Base-by-base conservation (phyloP, 2,329 filamentous ascomycete genomes). In the Cercospora zeina region DNA sequence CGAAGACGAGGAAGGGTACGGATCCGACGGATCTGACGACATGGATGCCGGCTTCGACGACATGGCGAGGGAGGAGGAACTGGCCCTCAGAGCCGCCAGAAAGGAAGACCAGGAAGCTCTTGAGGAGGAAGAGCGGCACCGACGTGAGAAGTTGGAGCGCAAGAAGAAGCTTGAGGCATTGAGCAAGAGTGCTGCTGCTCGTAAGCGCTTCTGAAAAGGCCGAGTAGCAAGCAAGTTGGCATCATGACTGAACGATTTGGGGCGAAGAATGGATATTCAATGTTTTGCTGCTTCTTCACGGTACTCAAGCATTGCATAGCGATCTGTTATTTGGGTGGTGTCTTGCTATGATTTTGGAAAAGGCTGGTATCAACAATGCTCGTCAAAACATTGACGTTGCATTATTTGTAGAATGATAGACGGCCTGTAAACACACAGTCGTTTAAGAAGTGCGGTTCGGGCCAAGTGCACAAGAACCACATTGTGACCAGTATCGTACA, bases 11-110 rank as follows among this genome's bases (percentile, higher is more conserved):
- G 89, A 88, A 5, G 89, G 91, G 69, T 92, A 92, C 88, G 89
- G 92, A 74, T 90, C 88, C 1, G 89, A 88, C 34, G 74, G 88
- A 37, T 67, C 65, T 8, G 65, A 65, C 16, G 87, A 87, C 62
- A 89, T 92, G 57, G 88, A 91, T 64, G 78, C 87, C 3, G 89
- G 89, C 24, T 75, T 89, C 47, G 87, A 87, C 63, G 89, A 93
- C 68, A 84, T 93, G 45, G 88, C 91, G 64, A 77, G 82, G 36
- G 90, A 93, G 73, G 90, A 93, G 73, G 78, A 80, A 51, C 72
- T 78, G 54, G 88, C 89, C 1, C 83, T 87, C 63, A 76, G 78
- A 31, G 80, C 82, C 59, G 90, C 89, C 24, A 84, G 83, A 49
- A 81, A 82, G 51, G 90, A 93, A 72, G 90, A 93, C 69, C 79